Evolutionary conservation across 371 early-diverging fungal species (phyloP).

Genomic region (Mortierella sp.): DNA sequence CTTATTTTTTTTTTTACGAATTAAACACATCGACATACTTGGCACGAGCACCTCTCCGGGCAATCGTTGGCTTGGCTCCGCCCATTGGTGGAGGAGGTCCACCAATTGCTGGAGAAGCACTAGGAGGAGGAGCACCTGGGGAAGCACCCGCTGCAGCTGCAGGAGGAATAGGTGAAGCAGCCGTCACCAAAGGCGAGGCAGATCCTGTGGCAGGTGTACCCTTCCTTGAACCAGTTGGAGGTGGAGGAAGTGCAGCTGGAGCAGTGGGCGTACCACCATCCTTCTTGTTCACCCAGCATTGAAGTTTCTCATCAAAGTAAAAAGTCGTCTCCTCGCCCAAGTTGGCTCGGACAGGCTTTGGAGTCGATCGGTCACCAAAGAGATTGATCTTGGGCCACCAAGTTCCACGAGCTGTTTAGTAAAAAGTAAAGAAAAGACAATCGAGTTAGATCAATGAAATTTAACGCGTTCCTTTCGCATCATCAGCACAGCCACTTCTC

Average conservation of each 20-base stretch:
- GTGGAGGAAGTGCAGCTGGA: conserved; percentile 45
- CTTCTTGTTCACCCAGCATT: conserved; percentile 58
- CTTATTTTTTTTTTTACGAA: conserved; percentile 9
- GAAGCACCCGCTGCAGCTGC: too few relatives aligned
- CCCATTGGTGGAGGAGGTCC: too few relatives aligned
- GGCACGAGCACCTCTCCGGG: conserved; percentile 57
- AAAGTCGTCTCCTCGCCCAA: conserved; percentile 71
- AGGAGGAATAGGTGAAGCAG: conserved; percentile 5
- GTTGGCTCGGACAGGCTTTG: conserved; percentile 66
- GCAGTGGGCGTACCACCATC: conserved; percentile 37
- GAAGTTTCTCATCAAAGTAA: conserved; percentile 70
- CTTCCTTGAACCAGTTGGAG: conserved; percentile 51
- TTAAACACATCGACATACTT: conserved; percentile 59
- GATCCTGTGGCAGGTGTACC: conserved; percentile 12
- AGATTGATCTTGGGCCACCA: conserved; percentile 60
- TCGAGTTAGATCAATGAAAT: too few relatives aligned
- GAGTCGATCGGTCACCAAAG: conserved; percentile 36
- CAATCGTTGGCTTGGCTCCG: background rate
- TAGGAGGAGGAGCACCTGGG: too few relatives aligned
- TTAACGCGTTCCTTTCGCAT: too few relatives aligned
- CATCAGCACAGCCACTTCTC: too few relatives aligned
- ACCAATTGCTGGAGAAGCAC: too few relatives aligned
- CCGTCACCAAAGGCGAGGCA: background rate
- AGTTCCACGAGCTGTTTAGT: too few relatives aligned
- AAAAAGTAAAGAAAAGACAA: background rate